Evolutionary conservation across 2,329 filamentous ascomycete genomes (phyloP).

Genomic region (Colletotrichum scovillei): DNA sequence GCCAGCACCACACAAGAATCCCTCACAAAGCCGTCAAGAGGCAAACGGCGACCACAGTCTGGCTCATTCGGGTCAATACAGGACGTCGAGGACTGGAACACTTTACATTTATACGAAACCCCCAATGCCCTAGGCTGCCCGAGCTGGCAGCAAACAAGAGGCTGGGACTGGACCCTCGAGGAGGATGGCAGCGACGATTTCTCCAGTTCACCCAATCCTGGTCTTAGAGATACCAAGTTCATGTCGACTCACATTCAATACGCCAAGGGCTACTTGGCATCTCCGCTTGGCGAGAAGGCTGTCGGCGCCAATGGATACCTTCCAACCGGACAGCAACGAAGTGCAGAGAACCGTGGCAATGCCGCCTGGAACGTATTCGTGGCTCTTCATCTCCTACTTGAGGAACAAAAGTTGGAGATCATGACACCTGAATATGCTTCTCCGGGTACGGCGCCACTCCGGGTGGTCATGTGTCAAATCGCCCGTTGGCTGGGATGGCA

Average conservation of each 20-base stretch:
- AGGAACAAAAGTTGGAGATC: constrained; percentile 87
- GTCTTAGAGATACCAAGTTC: constrained; percentile 50
- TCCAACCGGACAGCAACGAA: constrained; percentile 67
- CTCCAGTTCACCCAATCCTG: constrained; percentile 44
- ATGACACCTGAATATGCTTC: constrained; percentile 57
- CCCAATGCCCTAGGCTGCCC: constrained; percentile 62
- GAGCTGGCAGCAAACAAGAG: constrained; percentile 68
- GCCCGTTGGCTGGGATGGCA: constrained; percentile 83
- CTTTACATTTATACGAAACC: constrained; percentile 58
- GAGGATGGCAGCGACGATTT: constrained; percentile 53
- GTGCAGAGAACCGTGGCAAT: constrained; percentile 67
- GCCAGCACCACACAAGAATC: constrained; percentile 43
- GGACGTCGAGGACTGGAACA: constrained; percentile 58
- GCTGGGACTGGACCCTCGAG: constrained; percentile 80
- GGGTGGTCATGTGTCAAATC: constrained; percentile 83
- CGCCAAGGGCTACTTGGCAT: constrained; percentile 74
- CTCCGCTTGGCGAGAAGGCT: constrained; percentile 65
- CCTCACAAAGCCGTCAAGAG: constrained; percentile 31
- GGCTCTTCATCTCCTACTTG: constrained; percentile 85
- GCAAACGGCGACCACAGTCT: constrained; percentile 47
- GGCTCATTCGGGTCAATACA: constrained; percentile 49
- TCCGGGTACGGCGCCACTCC: constrained; percentile 63
- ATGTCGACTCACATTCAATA: constrained; percentile 65
- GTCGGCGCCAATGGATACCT: constrained; percentile 70
- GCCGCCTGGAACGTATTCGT: constrained; percentile 76